Evolutionary conservation across 345 rosid species (phyloP).

Genomic region (Syzygium aqueum): DNA sequence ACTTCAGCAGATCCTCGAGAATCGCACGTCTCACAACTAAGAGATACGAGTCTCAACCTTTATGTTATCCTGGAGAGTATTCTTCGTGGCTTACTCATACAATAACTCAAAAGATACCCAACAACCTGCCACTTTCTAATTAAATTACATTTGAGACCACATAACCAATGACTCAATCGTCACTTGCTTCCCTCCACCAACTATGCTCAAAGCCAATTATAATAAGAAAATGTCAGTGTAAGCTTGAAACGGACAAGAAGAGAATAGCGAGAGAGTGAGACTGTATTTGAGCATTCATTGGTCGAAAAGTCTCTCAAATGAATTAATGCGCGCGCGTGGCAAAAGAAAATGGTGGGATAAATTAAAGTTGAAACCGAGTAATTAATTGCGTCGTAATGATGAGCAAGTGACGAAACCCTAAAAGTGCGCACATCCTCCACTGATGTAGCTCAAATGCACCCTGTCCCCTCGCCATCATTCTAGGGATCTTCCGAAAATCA

Average conservation of each 20-base stretch:
- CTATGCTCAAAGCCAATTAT: not conserved
- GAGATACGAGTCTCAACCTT: not conserved
- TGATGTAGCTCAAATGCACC: not conserved
- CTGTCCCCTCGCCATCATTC: conserved; percentile 1
- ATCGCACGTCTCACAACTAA: not conserved
- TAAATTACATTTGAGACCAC: not conserved
- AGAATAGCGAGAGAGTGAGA: not conserved
- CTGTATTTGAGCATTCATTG: not conserved
- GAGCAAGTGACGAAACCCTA: not conserved
- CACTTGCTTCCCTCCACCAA: not conserved
- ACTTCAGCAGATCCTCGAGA: not conserved
- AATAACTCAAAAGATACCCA: not conserved
- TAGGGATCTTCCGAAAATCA: not conserved
- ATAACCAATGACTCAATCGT: not conserved
- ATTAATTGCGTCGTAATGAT: not conserved
- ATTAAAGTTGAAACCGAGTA: not conserved
- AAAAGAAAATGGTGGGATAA: not conserved
- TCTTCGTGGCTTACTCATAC: not conserved
- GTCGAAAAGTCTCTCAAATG: not conserved
- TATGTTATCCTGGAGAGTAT: not conserved
- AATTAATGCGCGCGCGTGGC: not conserved
- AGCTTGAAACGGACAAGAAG: not conserved
- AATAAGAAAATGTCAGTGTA: not conserved
- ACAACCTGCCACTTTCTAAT: not conserved
- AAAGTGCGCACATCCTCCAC: not conserved